Percentiles rank a stretch among this genome's conserved stretches.
These are phyloP conservation scores for Penicillium alfredii DNA, from an alignment of 495 filamentous ascomycete species.

Conservation along the genomic window DNA sequence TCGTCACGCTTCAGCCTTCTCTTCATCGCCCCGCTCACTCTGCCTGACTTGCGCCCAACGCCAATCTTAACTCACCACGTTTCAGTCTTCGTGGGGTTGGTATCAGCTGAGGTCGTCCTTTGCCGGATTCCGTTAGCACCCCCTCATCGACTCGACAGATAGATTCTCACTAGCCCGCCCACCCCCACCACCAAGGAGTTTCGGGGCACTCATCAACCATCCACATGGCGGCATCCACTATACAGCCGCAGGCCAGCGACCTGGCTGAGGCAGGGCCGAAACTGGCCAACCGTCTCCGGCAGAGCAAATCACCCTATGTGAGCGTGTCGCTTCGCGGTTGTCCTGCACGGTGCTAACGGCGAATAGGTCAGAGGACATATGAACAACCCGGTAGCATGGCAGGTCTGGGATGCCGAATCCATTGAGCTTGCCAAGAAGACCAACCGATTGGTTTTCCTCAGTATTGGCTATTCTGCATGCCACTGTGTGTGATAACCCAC, in stretches of 20 bases:
- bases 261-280: slow-evolving; percentile 21
- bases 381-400: slow-evolving; percentile 89
- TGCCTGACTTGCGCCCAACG: slow-evolving; percentile 5
- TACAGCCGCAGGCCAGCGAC: slow-evolving; percentile 27
- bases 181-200: no score
- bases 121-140: slow-evolving; percentile 20
- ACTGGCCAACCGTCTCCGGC: slow-evolving; percentile 62
- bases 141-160: no score
- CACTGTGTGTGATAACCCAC: slow-evolving; percentile 62
- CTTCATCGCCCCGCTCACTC: slow-evolving; percentile 6
- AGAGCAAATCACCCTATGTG: slow-evolving; percentile 78
- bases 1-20: no score
- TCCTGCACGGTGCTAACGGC: slow-evolving; percentile 11
- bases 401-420: slow-evolving; percentile 74
- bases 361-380: slow-evolving; percentile 68
- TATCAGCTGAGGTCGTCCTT: slow-evolving; percentile 3
- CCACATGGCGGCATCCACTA: slow-evolving; percentile 21
- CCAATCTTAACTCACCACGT: not conserved
- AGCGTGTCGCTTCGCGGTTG: no score
- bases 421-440: slow-evolving; percentile 68
- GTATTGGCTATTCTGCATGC: slow-evolving; percentile 93
- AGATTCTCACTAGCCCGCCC: slow-evolving; percentile 1
- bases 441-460: slow-evolving; percentile 86
- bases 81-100: slow-evolving; percentile 4
- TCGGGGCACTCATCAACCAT: no score